Percentiles rank a stretch among this genome's conserved stretches.
Conservation (phyloP, 2,329 filamentous ascomycete species). For the Aspergillus bombycis region DNA sequence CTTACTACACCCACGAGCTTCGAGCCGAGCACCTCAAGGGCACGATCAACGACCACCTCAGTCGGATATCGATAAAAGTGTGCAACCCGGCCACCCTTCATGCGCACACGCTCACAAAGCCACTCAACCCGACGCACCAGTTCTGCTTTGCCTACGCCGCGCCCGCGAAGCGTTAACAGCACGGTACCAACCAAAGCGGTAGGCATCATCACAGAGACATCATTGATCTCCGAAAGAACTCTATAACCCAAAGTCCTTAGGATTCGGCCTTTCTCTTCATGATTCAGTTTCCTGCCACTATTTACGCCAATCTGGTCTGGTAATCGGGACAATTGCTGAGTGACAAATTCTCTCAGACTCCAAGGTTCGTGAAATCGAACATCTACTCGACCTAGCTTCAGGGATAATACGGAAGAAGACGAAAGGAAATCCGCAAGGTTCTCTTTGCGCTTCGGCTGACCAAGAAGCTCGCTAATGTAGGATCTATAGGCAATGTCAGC, state of each 20-base stretch:
- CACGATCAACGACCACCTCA: slow-evolving; percentile 81
- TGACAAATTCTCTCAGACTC: slow-evolving; percentile 82
- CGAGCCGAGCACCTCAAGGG: slow-evolving; percentile 86
- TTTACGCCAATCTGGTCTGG: slow-evolving; percentile 45
- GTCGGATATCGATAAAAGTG: slow-evolving; percentile 85
- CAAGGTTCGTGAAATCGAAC: slow-evolving; percentile 96
- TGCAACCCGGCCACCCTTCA: slow-evolving; percentile 87
- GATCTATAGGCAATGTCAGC: slow-evolving; percentile 53
- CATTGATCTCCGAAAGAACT: slow-evolving; percentile 91
- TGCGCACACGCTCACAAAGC: slow-evolving; percentile 78
- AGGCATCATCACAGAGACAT: slow-evolving; percentile 96
- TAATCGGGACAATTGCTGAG: slow-evolving; percentile 69
- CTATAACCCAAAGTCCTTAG: slow-evolving; percentile 88
- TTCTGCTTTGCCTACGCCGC: slow-evolving; percentile 86
- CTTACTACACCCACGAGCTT: slow-evolving; percentile 81
- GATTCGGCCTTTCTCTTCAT: slow-evolving; percentile 68
- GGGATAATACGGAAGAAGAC: slow-evolving; percentile 81
- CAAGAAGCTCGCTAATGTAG: slow-evolving; percentile 91
- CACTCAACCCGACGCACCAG: slow-evolving; percentile 86
- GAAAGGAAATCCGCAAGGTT: slow-evolving; percentile 89
- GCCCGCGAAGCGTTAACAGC: slow-evolving; percentile 83
- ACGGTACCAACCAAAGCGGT: slow-evolving; percentile 95
- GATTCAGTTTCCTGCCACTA: slow-evolving; percentile 45
- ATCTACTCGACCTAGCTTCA: slow-evolving; percentile 89
- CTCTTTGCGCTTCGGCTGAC: slow-evolving; percentile 93